Base-by-base conservation (phyloP, 164 flowering plant species). In the Annona cherimola region DNA sequence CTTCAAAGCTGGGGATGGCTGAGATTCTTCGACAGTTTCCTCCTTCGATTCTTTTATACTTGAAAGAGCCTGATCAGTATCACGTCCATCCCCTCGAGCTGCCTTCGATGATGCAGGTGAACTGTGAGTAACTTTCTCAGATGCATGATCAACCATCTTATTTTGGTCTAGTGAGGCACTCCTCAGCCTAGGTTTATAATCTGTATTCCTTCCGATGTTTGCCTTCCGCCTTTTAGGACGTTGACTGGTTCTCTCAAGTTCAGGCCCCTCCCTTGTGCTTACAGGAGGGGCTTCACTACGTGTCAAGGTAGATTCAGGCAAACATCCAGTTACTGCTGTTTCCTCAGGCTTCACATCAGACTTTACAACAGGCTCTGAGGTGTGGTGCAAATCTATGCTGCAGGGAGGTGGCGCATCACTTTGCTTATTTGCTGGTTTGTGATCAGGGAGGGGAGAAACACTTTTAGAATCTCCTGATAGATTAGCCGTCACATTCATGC, bases 21-120 rank as follows among this genome's bases (percentile, higher is more conserved):
- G 20, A 54, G 70, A 68, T 60, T 79, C 80, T 76, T 74, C 80
- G 42, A 64, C 74, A 68, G 67, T 72, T 72, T 72, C 80, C 69
- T 69, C 67, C 70, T 76, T 75, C 20, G 20, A 50, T 50, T 50
- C 67, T 54, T 76, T 68, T 7, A 35, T 39, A 62, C 69, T 68
- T 40, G 71, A 40, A 66, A 42, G 44, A 39, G 61, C 71, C 44
- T 73, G 67, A 26, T 35, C 74, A 42, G 5, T n/a, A 50, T 39
- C 59, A 66, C 71, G 69, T 67, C 42, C 60, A 62, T 69, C 78
- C 45, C 70, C 69, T 55, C 12, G 70, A 54, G 44, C 71, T 5
- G 54, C 0, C 3, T 63, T 71, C 40, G 68, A 54, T n/a, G 54
- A 46, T 19, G 71, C 42, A n/a, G 20, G 63, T 45, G 73, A 44